Conservation (phyloP, 2,329 filamentous ascomycete genomes). For the Alternaria rosae region DNA sequence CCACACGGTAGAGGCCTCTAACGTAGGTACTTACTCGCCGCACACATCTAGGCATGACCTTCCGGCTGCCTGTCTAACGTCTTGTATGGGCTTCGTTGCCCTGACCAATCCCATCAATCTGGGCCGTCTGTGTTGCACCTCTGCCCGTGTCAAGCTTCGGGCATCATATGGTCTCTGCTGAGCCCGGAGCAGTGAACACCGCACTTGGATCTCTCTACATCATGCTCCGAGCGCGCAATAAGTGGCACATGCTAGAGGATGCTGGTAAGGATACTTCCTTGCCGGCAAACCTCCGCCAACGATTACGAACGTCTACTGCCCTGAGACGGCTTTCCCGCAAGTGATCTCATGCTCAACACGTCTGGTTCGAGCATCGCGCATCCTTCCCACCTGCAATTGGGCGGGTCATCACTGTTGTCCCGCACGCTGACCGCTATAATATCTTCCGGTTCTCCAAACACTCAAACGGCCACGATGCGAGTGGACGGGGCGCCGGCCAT, state of each 20-base stretch:
- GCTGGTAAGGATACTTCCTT: slow-evolving; percentile 8
- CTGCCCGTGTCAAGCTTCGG: slow-evolving; percentile 18
- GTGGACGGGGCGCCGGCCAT: slow-evolving; percentile 27
- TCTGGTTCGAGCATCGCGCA: slow-evolving; percentile 13
- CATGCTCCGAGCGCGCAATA: slow-evolving; percentile 8
- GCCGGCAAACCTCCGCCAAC: slow-evolving; percentile 14
- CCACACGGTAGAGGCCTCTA: slow-evolving; percentile 13
- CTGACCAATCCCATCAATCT: slow-evolving; percentile 13
- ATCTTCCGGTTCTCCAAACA: slow-evolving; percentile 21
- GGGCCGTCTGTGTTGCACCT: slow-evolving; percentile 10
- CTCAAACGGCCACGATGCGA: slow-evolving; percentile 28
- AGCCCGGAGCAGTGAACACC: slow-evolving; percentile 12
- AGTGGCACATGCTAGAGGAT: slow-evolving; percentile 12
- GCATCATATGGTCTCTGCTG: slow-evolving; percentile 17
- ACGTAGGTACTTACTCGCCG: slow-evolving; percentile 10
- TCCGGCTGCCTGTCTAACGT: slow-evolving; percentile 24
- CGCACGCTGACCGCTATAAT: slow-evolving; percentile 41
- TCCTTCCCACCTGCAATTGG: slow-evolving; percentile 24
- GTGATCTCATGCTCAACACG: slow-evolving; percentile 26
- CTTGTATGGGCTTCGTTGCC: slow-evolving; percentile 20
- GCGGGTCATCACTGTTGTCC: slow-evolving; percentile 28
- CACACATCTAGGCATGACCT: slow-evolving; percentile 15
- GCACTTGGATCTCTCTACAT: slow-evolving; percentile 11
- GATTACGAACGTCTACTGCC: slow-evolving; percentile 8
- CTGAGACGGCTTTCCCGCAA: slow-evolving; percentile 15